These are phyloP conservation scores for Sporodiniella umbellata DNA, from an alignment of 371 early-diverging fungal genomes.

Conservation along the genomic window DNA sequence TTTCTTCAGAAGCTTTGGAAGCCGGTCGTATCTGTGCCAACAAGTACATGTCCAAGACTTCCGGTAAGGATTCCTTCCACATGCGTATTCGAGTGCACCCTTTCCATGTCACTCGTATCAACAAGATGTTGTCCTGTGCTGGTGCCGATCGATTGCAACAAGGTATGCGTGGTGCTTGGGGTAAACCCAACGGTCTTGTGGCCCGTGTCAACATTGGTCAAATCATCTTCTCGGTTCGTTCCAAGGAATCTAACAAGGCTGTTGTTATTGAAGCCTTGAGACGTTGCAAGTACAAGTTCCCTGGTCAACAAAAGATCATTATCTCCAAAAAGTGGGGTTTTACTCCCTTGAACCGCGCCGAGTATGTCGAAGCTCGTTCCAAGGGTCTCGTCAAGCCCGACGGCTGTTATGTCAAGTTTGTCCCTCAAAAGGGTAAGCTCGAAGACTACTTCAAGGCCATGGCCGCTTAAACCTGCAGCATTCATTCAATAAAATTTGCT, in stretches of 20 bases:
- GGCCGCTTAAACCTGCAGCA: no score
- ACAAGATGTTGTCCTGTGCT: constrained; percentile 99
- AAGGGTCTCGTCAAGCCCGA: constrained; percentile 88
- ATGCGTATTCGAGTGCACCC: constrained; percentile 99
- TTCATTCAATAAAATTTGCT: no score
- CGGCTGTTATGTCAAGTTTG: constrained; percentile 98
- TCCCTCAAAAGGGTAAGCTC: constrained; percentile 88
- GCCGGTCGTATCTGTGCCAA: constrained; percentile 99
- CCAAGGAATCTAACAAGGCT: constrained; percentile 95
- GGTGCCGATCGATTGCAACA: constrained; percentile 99
- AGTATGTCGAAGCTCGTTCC: constrained; percentile 81
- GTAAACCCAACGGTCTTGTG: constrained; percentile 99
- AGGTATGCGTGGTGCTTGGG: constrained; percentile 99
- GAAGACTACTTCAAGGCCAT: constrained; percentile 52
- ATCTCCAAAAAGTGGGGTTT: constrained; percentile 99
- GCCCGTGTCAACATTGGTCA: constrained; percentile 99
- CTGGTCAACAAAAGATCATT: constrained; percentile 99
- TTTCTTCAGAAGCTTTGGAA: constrained; percentile 99
- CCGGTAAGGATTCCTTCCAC: constrained; percentile 99
- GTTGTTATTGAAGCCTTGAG: constrained; percentile 97
- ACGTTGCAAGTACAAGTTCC: constrained; percentile 98
- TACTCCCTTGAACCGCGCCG: constrained; percentile 96
- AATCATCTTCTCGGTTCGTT: constrained; percentile 97
- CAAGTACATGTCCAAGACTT: constrained; percentile 98
- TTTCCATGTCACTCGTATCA: constrained; percentile 99